These are phyloP conservation scores for Beauveria sp. DNA, from an alignment of 2,329 filamentous ascomycete genomes.

Conservation along the genomic window DNA sequence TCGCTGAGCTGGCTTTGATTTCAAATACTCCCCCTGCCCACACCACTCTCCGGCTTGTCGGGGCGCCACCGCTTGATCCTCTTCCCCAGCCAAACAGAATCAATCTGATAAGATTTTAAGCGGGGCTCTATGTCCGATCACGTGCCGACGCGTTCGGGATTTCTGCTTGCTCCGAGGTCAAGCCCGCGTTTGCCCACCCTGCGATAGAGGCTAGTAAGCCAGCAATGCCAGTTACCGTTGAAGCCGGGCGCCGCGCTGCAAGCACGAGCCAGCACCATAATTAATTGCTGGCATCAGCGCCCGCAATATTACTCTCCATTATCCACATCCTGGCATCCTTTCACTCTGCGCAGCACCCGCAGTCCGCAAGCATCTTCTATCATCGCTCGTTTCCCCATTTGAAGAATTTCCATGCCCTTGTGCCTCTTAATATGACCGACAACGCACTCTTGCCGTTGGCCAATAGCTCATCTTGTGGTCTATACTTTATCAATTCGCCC, in stretches of 20 bases:
- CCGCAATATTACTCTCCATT: not conserved
- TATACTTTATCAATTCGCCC: not conserved
- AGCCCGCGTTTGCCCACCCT: not conserved
- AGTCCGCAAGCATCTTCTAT: not conserved
- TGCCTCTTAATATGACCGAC: not conserved
- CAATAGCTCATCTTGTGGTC: not conserved
- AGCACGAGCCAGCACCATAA: not conserved
- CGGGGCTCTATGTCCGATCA: conserved; percentile 6
- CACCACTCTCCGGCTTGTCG: not conserved
- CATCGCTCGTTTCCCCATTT: not conserved
- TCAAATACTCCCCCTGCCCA: conserved; percentile 2
- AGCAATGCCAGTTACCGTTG: not conserved
- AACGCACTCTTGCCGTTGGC: not conserved
- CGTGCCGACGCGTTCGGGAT: conserved; percentile 10
- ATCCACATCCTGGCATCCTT: not conserved
- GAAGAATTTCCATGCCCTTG: not conserved
- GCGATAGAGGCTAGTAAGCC: not conserved
- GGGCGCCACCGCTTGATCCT: not conserved
- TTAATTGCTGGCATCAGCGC: not conserved
- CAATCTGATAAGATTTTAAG: conserved; percentile 13
- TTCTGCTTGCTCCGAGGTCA: not conserved
- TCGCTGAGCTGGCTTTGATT: conserved; percentile 6
- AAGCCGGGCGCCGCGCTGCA: not conserved
- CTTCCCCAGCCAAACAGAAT: conserved; percentile 11
- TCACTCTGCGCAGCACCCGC: not conserved